Percentiles rank a stretch among this genome's conserved stretches.
Evolutionary conservation across 106 monocot species (phyloP).

Genomic region (Alisma plantagoaquatica): DNA sequence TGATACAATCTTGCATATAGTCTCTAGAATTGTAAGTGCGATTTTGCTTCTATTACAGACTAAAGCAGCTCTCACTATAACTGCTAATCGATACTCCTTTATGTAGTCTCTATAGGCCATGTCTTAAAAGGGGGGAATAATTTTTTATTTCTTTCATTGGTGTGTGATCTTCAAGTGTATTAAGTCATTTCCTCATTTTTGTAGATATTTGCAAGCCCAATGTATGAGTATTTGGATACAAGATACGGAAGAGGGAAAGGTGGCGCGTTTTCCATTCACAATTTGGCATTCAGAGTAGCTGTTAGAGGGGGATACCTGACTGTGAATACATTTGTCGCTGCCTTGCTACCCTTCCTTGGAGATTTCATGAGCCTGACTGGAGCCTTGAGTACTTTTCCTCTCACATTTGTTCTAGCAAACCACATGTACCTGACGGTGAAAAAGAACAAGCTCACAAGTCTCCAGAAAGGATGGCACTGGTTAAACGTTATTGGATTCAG

Average conservation of each 20-base stretch:
- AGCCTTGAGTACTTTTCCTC: slow-evolving; percentile 81
- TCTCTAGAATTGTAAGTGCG: too few relatives aligned
- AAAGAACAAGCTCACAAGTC: slow-evolving; percentile 34
- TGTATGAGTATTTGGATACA: slow-evolving; percentile 94
- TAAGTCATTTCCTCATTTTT: too few relatives aligned
- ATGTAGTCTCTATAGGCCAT: too few relatives aligned
- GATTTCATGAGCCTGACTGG: slow-evolving; percentile 99
- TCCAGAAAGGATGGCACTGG: slow-evolving; percentile 78
- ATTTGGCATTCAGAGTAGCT: slow-evolving; percentile 50
- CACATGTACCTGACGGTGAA: slow-evolving; percentile 86
- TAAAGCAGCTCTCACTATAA: too few relatives aligned
- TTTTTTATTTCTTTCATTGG: too few relatives aligned
- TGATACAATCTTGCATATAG: too few relatives aligned
- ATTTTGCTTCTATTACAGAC: too few relatives aligned
- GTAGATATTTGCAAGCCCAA: slow-evolving; percentile 96
- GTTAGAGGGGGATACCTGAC: slow-evolving; percentile 87
- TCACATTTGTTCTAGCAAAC: slow-evolving; percentile 97
- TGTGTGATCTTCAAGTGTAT: too few relatives aligned
- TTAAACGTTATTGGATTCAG: slow-evolving; percentile 71
- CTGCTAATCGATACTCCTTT: too few relatives aligned
- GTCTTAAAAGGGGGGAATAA: too few relatives aligned
- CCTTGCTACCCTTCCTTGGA: slow-evolving; percentile 79
- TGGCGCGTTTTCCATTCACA: slow-evolving; percentile 41
- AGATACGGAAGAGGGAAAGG: slow-evolving; percentile 46
- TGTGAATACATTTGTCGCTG: slow-evolving; percentile 70